Evolutionary conservation across 1,284 basidiomycete species (phyloP), one percentile per base, ranked within the genome.

Genomic region (Heterobasidion annosum): DNA sequence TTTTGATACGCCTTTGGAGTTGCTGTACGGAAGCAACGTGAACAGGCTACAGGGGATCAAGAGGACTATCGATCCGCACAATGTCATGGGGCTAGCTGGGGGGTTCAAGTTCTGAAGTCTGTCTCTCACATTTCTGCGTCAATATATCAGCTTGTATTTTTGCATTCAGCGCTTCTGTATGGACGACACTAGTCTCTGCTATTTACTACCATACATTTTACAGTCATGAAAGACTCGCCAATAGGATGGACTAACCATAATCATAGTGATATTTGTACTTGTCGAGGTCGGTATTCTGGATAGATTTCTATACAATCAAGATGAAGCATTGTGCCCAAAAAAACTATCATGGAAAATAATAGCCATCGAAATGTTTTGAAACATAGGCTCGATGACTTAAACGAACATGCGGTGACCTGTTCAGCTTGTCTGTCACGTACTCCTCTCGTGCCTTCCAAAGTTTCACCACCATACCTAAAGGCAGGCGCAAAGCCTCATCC

Each of bases 41-140:
- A 16, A 47, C 10, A 37, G 59, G 43, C 51, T 65, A 57, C 42
- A 55, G 54, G 37, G 48, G 35, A 58, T 64, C 37, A 59, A 59
- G 52, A 44, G 25, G 42, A 43, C 19, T 35, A 53, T 56, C 12
- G 64, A 65, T 51, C 62, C 63, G 4, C 43, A 56, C 34, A 48
- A 60, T 53, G 57, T 65, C 6, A 64, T 65, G 63, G 57, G 49
- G 3, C 57, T 61, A 3, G 48, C 64, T 1, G 63, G 64, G 7
- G 64, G 63, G 13, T 64, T 61, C 57, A 65, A 61, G 49, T 53
- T 65, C 34, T 60, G 47, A 56, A 5, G 25, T 25, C 25, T 25
- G 25, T 25, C 25, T 25, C 25, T 25, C 25, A 25, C 25, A 25
- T 25, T 25, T 4, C 25, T 25, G 25, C 25, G 25, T 40, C n/a